These are phyloP conservation scores for Passalora sequoiae DNA, from an alignment of 2,329 filamentous ascomycete species.

Conservation along the genomic window DNA sequence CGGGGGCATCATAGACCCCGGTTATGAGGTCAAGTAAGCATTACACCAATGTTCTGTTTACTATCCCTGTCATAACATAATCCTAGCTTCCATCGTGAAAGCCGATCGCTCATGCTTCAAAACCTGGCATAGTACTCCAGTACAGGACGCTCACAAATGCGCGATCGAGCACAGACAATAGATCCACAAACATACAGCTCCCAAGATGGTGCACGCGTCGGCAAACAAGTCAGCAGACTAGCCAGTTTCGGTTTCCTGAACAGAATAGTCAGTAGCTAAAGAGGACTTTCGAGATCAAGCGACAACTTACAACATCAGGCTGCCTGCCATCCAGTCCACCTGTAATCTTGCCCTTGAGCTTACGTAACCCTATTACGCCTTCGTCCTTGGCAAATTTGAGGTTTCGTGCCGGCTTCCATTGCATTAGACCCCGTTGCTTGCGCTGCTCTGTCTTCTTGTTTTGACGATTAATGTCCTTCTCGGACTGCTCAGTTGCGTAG, in stretches of 20 bases:
- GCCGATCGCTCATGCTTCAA: background rate
- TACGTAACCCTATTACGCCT: slow-evolving; percentile 69
- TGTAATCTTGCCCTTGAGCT: slow-evolving; percentile 70
- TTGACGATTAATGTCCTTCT: slow-evolving; percentile 59
- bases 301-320: slow-evolving; percentile 62
- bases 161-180: background rate
- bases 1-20: too few relatives aligned
- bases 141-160: background rate
- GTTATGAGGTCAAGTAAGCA: too few relatives aligned
- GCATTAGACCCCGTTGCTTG: slow-evolving; percentile 86
- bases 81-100: too few relatives aligned
- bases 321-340: slow-evolving; percentile 69
- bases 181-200: too few relatives aligned
- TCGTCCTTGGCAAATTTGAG: slow-evolving; percentile 83
- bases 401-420: slow-evolving; percentile 88
- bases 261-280: slow-evolving; percentile 10
- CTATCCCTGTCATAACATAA: too few relatives aligned
- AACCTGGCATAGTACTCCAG: background rate
- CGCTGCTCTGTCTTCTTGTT: slow-evolving; percentile 70
- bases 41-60: too few relatives aligned
- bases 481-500: slow-evolving; percentile 19
- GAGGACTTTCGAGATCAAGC: background rate
- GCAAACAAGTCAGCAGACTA: too few relatives aligned
- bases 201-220: too few relatives aligned
- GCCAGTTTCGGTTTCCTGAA: slow-evolving; percentile 23